Evolutionary conservation across 176 grass and related monocot genomes (phyloP).

Genomic region (Olyra latifolia): DNA sequence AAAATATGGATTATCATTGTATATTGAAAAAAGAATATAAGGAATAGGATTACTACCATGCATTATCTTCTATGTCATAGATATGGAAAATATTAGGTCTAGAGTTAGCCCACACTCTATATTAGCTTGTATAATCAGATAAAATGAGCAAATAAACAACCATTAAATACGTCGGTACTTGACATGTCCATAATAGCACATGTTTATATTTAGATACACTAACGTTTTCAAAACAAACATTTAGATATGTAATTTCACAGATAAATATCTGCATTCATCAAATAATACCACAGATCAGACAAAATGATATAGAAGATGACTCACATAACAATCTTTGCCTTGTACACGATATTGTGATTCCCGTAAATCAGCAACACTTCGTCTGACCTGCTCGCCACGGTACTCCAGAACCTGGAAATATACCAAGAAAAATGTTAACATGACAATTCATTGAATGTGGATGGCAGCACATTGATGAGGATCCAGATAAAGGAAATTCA

Average conservation of each 20-base stretch:
- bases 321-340: constrained; percentile 99
- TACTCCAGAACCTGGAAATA: constrained; percentile 84
- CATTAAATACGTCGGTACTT: not conserved
- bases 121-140: not conserved
- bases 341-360: constrained; percentile 72
- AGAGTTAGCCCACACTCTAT: not conserved
- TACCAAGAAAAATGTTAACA: not conserved
- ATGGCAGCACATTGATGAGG: not conserved
- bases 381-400: constrained; percentile 89
- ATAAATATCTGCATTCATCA: constrained; percentile 8
- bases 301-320: constrained; percentile 36
- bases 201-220: not conserved
- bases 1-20: constrained; percentile 17
- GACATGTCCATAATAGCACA: not conserved
- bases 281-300: not conserved
- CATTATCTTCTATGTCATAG: not conserved
- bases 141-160: not conserved
- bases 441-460: constrained; percentile 23
- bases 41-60: not conserved
- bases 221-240: no score
- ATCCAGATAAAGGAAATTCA: not conserved
- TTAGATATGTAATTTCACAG: not conserved
- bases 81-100: no score
- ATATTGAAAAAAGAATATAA: constrained; percentile 2
- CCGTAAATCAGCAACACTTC: constrained; percentile 89